Evolutionary conservation across 2,329 filamentous ascomycete genomes (phyloP).

Genomic region (Diaporthe ampelina): DNA sequence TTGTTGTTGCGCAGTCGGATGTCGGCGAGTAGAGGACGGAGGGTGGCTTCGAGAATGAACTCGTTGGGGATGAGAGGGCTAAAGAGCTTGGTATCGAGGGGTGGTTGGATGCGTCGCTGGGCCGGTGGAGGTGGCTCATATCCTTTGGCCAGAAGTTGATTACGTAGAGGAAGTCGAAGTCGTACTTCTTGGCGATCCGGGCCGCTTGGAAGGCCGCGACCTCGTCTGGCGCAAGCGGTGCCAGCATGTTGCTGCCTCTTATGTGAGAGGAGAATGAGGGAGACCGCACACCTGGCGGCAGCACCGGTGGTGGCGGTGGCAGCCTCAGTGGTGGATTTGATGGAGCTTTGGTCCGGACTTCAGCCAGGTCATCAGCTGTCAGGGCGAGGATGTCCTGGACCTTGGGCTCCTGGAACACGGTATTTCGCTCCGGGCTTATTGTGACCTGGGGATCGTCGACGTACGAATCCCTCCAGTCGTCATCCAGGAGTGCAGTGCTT

Average conservation of each 20-base stretch:
- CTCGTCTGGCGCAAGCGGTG: conserved; percentile 59
- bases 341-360: conserved; percentile 49
- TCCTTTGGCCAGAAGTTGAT: conserved; percentile 69
- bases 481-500: conserved; percentile 35
- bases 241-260: conserved; percentile 46
- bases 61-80: conserved; percentile 5
- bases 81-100: neutral
- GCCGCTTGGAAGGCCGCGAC: conserved; percentile 68
- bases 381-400: conserved; percentile 68
- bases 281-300: conserved; percentile 40
- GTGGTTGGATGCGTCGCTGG: conserved; percentile 23
- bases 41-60: conserved; percentile 34
- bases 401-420: conserved; percentile 64
- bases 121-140: conserved; percentile 44
- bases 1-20: conserved; percentile 29
- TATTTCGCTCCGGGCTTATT: conserved; percentile 49
- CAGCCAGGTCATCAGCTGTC: conserved; percentile 71
- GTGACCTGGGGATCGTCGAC: conserved; percentile 44
- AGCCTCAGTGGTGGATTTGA: conserved; percentile 41
- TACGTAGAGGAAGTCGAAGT: conserved; percentile 71
- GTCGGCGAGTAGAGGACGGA: conserved; percentile 37
- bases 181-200: conserved; percentile 67
- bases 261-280: conserved; percentile 54
- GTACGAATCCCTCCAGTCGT: conserved; percentile 40
- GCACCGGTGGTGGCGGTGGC: conserved; percentile 35